Evolutionary conservation across 495 filamentous ascomycete genomes (phyloP).

Genomic region (Xylaria palmicola): DNA sequence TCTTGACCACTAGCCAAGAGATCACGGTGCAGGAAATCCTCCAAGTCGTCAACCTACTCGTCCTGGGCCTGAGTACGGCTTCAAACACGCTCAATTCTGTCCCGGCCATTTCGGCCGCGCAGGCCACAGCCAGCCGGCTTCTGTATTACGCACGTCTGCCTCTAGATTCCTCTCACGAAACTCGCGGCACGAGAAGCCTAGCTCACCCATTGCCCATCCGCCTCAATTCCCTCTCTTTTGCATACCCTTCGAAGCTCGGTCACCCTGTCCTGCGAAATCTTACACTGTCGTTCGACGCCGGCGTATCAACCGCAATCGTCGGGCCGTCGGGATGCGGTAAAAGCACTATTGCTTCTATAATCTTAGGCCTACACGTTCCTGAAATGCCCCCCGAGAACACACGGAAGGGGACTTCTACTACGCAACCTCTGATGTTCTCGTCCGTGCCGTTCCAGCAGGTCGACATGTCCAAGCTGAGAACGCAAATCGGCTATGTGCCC

Average conservation of each 20-base stretch:
- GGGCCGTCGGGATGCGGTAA: slow-evolving; percentile 87
- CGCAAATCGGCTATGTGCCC: slow-evolving; percentile 70
- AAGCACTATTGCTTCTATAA: slow-evolving; percentile 75
- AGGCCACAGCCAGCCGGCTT: slow-evolving; percentile 68
- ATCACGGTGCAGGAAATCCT: slow-evolving; percentile 58
- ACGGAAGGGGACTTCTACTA: neutral
- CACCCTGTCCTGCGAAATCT: slow-evolving; percentile 58
- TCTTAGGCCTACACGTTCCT: slow-evolving; percentile 50
- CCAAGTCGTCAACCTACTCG: slow-evolving; percentile 74
- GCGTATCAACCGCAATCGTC: slow-evolving; percentile 71
- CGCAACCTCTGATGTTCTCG: slow-evolving; percentile 54
- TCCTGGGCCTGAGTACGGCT: slow-evolving; percentile 76
- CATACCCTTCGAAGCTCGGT: slow-evolving; percentile 62
- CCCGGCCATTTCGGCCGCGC: slow-evolving; percentile 74
- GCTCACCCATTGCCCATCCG: slow-evolving; percentile 57
- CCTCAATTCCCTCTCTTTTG: slow-evolving; percentile 61
- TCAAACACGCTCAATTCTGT: slow-evolving; percentile 68
- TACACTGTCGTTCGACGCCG: slow-evolving; percentile 56
- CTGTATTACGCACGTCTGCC: slow-evolving; percentile 64
- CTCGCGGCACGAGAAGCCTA: slow-evolving; percentile 41
- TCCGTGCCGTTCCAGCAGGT: slow-evolving; percentile 54
- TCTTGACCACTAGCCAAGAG: slow-evolving; percentile 51
- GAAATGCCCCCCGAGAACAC: slow-evolving; percentile 5
- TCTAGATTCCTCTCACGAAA: slow-evolving; percentile 64
- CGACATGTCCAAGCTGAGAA: slow-evolving; percentile 63